Evolutionary conservation across 176 grass and related monocot species (phyloP), one percentile per base, ranked within the genome.

Genomic region (Triticum aestivum): DNA sequence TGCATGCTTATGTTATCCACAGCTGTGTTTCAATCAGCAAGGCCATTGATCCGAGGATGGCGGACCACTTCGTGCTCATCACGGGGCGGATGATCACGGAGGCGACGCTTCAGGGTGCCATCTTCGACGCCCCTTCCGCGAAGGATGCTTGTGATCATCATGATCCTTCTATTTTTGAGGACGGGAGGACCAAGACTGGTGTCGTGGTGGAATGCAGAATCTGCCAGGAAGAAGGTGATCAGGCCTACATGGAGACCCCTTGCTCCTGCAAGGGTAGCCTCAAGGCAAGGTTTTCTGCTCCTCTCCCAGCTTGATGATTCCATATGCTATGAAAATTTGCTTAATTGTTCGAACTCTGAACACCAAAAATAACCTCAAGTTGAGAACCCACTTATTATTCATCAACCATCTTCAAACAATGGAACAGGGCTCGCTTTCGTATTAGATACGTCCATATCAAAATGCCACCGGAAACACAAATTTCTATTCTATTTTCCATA

Each of bases 261-360:
- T 98, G 95, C 73, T 90, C 83, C 35, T 98, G 95, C 85, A 89
- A 87, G 61, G 95, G 95, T 81, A 98, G 95, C 87, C 86, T 98
- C 70, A 95, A 95, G 95, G 93, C 89, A 65, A 69, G 61, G 24
- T 24, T 59, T 62, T 42, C 52, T 77, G 42, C 20, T 49, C 11
- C 24, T 75, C n/a, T 63, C 29, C 27, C 70, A 12, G 21, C 26
- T 87, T 75, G 26, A 63, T 32, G 2, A 30, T 30, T 51, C 38
- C 21, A 24, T 6, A 44, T 44, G 38, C 21, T 38, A 8, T 24
- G 2, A 3, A 41, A 12, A 6, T 72, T 23, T 10, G 2, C 29
- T 17, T 17, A 8, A 2, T 23, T 30, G 13, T 17, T 30, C 11
- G 15, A 52, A 51, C 2, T 30, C 26, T 69, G 15, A 86, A 6